phyloP scores from a whole-genome alignment of 108 stramenopile species.

The Skeletonema tropicum region DNA sequence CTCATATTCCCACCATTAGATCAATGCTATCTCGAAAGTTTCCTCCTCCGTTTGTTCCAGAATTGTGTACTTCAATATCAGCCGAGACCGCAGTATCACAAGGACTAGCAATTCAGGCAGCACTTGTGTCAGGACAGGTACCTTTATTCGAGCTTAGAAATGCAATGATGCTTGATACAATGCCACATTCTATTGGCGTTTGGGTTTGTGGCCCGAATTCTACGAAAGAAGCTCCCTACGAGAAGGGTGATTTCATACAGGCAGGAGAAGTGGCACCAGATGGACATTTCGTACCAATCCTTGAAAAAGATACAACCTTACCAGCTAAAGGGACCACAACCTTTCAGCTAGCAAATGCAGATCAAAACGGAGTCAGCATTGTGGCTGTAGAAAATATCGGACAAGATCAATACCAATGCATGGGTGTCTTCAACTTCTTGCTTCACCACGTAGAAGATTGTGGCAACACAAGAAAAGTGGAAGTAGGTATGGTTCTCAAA shows the following conservation, averaged over 20 bases:
- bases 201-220: constrained; percentile 31
- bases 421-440: constrained; percentile 73
- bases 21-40: constrained; percentile 67
- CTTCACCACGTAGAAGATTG: constrained; percentile 56
- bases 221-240: constrained; percentile 11
- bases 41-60: constrained; percentile 50
- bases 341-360: constrained; percentile 59
- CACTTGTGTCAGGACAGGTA: constrained; percentile 61
- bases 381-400: constrained; percentile 74
- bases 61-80: constrained; percentile 71
- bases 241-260: constrained; percentile 38
- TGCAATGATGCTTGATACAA: constrained; percentile 83
- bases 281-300: constrained; percentile 58
- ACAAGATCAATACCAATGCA: constrained; percentile 50
- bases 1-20: constrained; percentile 72
- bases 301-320: constrained; percentile 63
- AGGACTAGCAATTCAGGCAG: constrained; percentile 83
- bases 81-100: constrained; percentile 82
- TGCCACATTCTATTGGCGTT: constrained; percentile 85
- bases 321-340: constrained; percentile 68
- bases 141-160: constrained; percentile 69
- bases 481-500: constrained; percentile 75
- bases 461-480: constrained; percentile 44
- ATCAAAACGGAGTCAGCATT: constrained; percentile 75
- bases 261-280: neutral